These are phyloP conservation scores for Alternaria panax DNA, from an alignment of 2,329 filamentous ascomycete species.

Conservation along the genomic window DNA sequence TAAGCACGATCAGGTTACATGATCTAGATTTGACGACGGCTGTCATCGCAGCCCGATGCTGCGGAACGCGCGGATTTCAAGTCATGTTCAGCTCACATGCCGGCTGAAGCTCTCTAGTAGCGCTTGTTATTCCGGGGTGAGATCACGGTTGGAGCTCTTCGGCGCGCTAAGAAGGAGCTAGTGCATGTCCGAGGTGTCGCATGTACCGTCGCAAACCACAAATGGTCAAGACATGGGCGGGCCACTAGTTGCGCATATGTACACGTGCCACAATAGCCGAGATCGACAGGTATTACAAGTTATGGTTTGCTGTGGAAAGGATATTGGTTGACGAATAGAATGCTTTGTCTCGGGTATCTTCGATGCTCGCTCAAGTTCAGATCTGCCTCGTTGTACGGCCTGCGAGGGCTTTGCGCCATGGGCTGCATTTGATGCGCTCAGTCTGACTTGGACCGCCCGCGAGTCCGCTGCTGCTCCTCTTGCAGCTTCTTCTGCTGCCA, in stretches of 20 bases:
- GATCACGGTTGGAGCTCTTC: constrained; percentile 14
- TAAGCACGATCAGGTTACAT: constrained; percentile 6
- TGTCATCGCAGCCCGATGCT: not conserved
- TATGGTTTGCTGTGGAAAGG: constrained; percentile 21
- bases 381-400: constrained; percentile 10
- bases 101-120: constrained; percentile 1
- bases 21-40: constrained; percentile 8
- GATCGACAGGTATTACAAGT: constrained; percentile 18
- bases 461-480: constrained; percentile 45
- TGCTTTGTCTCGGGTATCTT: constrained; percentile 37
- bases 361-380: constrained; percentile 25
- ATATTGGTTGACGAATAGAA: constrained; percentile 27
- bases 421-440: constrained; percentile 16
- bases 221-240: not conserved
- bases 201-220: not conserved
- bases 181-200: constrained; percentile 2
- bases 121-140: constrained; percentile 4
- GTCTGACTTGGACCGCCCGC: constrained; percentile 38
- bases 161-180: constrained; percentile 6
- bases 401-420: constrained; percentile 11
- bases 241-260: constrained; percentile 21
- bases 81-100: constrained; percentile 3
- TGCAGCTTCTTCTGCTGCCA: constrained; percentile 61
- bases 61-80: constrained; percentile 16
- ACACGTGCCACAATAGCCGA: constrained; percentile 15